Evolutionary conservation across 305 asterid species (phyloP), one percentile per base, ranked within the genome.

Genomic region (Fraxinus sp.): DNA sequence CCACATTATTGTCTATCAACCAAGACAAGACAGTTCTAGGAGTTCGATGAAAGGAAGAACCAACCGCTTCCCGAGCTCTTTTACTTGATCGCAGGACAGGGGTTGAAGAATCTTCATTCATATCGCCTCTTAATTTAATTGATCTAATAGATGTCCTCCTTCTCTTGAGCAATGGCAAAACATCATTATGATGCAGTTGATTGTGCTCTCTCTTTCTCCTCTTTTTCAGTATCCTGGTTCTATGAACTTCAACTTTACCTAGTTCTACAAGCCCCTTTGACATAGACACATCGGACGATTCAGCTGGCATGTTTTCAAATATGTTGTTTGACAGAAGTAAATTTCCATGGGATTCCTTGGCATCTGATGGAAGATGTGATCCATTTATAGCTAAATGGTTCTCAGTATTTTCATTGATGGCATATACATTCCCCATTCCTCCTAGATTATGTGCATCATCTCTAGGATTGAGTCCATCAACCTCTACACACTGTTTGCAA

Each of bases 21-120:
- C 90, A 89, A 84, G 98, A 93, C 83, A 95, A 89, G 66, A 90
- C 83, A 74, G 91, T 92, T 79, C 91, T 89, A 68, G 98, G 93
- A 84, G 83, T 83, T 80, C 87, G 89, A 80, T 84, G 84, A 82
- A 91, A 35, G 72, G 90, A 83, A 85, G 97, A 85, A 82, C 85
- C 84, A 43, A 75, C 83, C 85, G 35, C 83, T 57, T 87, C 83
- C 36, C 91, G 84, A 76, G 86, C 89, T 85, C 92, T 89, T 91
- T 91, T 94, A 79, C 88, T 88, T 30, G 94, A 86, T 79, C 84
- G 86, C 79, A 87, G 82, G 18, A 81, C 78, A 30, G 83, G 55
- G 76, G 80, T 81, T 84, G 93, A 82, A 76, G 85, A 84, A 70
- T 80, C 85, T 66, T 83, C 87, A 86, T 81, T 70, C 55, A 36